A percentile compares a stretch with the other conserved stretches of the same genome.
These are phyloP conservation scores for Austroboletus niveus DNA, from an alignment of 1,284 basidiomycete genomes.

Conservation along the genomic window DNA sequence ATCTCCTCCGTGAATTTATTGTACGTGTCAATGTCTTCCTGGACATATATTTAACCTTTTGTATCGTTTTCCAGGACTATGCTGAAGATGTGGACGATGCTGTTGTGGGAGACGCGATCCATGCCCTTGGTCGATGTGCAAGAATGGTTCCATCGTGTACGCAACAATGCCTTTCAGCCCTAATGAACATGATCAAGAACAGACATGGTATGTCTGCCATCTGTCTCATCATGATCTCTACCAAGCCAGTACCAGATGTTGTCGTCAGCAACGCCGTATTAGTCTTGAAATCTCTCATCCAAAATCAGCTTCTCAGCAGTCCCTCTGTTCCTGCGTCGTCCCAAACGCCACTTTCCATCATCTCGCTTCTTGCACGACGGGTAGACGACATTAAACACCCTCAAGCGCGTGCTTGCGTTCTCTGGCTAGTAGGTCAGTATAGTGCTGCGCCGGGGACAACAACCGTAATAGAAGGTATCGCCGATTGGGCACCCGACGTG, in stretches of 20 bases:
- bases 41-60: not conserved
- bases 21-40: slow-evolving; percentile 43
- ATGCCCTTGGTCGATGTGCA: slow-evolving; percentile 78
- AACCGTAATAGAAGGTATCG: slow-evolving; percentile 49
- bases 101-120: slow-evolving; percentile 71
- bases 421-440: slow-evolving; percentile 92
- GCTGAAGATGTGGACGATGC: slow-evolving; percentile 68
- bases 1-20: slow-evolving; percentile 77
- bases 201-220: slow-evolving; percentile 52
- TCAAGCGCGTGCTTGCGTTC: slow-evolving; percentile 78
- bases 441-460: slow-evolving; percentile 40
- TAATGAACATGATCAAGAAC: slow-evolving; percentile 78
- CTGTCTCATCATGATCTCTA: not conserved
- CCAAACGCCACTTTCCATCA: slow-evolving; percentile 61
- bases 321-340: slow-evolving; percentile 23
- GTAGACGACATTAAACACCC: slow-evolving; percentile 79
- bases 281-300: slow-evolving; percentile 82
- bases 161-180: slow-evolving; percentile 67
- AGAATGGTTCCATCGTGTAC: slow-evolving; percentile 63
- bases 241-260: slow-evolving; percentile 22
- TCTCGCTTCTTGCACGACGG: slow-evolving; percentile 69
- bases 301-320: slow-evolving; percentile 48
- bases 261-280: slow-evolving; percentile 79
- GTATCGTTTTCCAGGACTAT: slow-evolving; percentile 56
- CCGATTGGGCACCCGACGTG: slow-evolving; percentile 82